Evolutionary conservation across 2,329 filamentous ascomycete genomes (phyloP).

Genomic region (Setomelanomma holmii): DNA sequence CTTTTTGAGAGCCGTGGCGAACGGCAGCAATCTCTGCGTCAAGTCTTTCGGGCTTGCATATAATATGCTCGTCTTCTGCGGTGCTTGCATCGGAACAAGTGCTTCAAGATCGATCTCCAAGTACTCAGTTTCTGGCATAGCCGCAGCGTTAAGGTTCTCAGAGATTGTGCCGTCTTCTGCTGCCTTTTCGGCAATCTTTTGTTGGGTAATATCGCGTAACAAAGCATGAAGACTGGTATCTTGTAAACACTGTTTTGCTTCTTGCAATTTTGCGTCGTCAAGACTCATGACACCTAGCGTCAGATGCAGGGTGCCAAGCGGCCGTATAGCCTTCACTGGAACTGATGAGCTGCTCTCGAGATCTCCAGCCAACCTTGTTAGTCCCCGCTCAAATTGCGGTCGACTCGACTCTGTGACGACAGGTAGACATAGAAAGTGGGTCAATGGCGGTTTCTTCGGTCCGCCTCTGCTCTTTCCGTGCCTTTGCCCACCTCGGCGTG

Average conservation of each 20-base stretch:
- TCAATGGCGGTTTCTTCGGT: constrained; percentile 59
- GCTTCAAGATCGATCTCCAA: constrained; percentile 55
- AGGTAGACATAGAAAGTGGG: constrained; percentile 80
- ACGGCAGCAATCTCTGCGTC: constrained; percentile 59
- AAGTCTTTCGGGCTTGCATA: constrained; percentile 68
- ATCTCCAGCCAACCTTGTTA: constrained; percentile 66
- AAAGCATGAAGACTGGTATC: constrained; percentile 52
- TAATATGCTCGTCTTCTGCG: constrained; percentile 66
- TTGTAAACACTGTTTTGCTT: constrained; percentile 52
- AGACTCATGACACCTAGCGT: constrained; percentile 89
- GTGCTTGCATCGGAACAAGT: constrained; percentile 67
- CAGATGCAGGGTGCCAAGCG: constrained; percentile 80
- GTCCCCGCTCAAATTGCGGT: constrained; percentile 68
- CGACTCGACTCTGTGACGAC: constrained; percentile 68
- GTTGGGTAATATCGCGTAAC: constrained; percentile 25
- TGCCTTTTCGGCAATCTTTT: constrained; percentile 16
- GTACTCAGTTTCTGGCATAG: constrained; percentile 25
- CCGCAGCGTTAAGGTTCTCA: constrained; percentile 37
- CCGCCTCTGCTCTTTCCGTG: constrained; percentile 14
- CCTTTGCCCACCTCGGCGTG: constrained; percentile 16
- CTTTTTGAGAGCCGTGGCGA: constrained; percentile 64
- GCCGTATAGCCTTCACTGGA: constrained; percentile 73
- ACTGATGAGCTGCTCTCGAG: constrained; percentile 55
- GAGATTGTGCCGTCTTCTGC: constrained; percentile 30
- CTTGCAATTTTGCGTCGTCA: constrained; percentile 56